Conservation (phyloP, 2,329 filamentous ascomycete species). For the Phialocephala sp. region DNA sequence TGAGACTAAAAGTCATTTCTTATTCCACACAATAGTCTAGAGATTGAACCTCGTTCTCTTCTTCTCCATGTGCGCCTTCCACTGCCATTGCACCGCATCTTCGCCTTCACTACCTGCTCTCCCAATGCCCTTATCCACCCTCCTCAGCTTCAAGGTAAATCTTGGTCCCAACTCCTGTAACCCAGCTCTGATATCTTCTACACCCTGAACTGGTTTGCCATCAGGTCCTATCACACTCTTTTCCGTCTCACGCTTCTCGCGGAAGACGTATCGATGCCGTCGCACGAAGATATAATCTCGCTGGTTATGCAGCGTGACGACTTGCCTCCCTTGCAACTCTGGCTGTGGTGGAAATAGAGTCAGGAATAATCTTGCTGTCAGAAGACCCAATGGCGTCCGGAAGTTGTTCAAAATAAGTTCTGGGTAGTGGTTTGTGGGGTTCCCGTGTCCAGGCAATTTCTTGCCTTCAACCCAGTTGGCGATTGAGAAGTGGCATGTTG, state of each 20-base stretch:
- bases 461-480: conserved; percentile 90
- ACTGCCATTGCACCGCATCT: conserved; percentile 74
- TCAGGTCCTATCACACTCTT: conserved; percentile 84
- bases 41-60: conserved; percentile 91
- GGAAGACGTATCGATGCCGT: conserved; percentile 89
- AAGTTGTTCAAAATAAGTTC: conserved; percentile 95
- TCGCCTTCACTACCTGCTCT: conserved; percentile 64
- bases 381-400: conserved; percentile 85
- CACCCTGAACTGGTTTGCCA: conserved; percentile 82
- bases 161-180: conserved; percentile 88
- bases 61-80: conserved; percentile 96
- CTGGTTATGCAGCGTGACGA: conserved; percentile 92
- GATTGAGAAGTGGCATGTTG: conserved; percentile 91
- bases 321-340: conserved; percentile 84
- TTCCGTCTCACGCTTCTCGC: conserved; percentile 85
- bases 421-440: conserved; percentile 87
- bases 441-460: conserved; percentile 85
- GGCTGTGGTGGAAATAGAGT: conserved; percentile 80
- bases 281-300: conserved; percentile 95
- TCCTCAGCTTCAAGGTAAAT: conserved; percentile 84
- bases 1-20: background rate
- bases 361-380: conserved; percentile 86
- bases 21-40: conserved; percentile 48
- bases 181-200: conserved; percentile 83
- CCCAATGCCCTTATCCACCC: conserved; percentile 88